Evolutionary conservation across 2,329 filamentous ascomycete genomes (phyloP), one percentile per base, ranked within the genome.

Genomic region (Blastomyces percursus): DNA sequence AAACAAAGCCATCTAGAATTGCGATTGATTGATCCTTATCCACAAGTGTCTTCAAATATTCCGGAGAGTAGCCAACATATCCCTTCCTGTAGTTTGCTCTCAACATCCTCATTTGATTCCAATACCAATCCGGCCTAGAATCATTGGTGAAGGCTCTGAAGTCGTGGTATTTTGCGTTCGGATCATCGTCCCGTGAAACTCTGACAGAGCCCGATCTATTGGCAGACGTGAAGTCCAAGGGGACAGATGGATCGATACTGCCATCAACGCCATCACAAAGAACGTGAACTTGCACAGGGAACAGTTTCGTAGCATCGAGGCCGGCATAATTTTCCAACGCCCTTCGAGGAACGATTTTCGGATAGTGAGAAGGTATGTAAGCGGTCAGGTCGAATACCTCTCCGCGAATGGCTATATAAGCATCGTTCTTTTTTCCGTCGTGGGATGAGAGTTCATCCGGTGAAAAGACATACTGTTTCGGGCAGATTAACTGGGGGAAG

Each of bases 261-360:
- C 88, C 89, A 66, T 86, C 81, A 40, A 83, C 84, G 63, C 93
- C 94, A 64, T 88, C 84, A 75, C 94, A 99, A 46, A 99, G 82
- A 52, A 93, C 91, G 4, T 88, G 95, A 19, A 99, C 93, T 73
- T 99, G 94, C 0, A 99, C 82, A 0, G 95, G 94, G 78, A 99
- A 99, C 12, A 99, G 81, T 48, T 83, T 80, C 27, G 90, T 95
- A n/a, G 92, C 87, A 71, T 99, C 95, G 52, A 85, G 78, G 61
- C 94, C 94, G 57, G 89, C 92, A 69, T 97, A 99, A 69, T 89
- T 87, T 66, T 88, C 79, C 56, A 97, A 76, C 8, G 81, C 77
- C 66, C 85, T 85, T 42, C 80, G 70, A 0, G 84, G 84, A 52
- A 84, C 81, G 65, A 84, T 85, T 19, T 78, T 80, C 0, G 91